Evolutionary conservation across 78 protist genomes (phyloP).

Genomic region (Dictyostelium brefeldianum): DNA sequence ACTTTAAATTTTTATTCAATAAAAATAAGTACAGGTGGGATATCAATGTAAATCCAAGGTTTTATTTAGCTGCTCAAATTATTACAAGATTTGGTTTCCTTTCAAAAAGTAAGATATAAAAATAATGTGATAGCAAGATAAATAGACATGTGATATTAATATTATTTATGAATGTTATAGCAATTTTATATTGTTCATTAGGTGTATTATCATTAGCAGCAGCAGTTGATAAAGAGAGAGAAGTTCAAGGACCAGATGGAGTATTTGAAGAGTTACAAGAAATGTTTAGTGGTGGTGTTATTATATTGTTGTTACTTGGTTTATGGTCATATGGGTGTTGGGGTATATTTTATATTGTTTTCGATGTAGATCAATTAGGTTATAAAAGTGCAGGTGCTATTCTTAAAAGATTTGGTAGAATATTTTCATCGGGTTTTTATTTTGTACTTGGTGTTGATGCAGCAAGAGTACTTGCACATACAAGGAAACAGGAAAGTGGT

Average conservation of each 20-base stretch:
- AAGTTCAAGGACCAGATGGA: constrained; percentile 43
- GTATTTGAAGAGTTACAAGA: constrained; percentile 70
- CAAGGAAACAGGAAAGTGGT: constrained; percentile 19
- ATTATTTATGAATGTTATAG: background rate
- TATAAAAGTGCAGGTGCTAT: constrained; percentile 47
- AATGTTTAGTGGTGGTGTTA: constrained; percentile 67
- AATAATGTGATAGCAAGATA: background rate
- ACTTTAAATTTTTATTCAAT: constrained; percentile 43
- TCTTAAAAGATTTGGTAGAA: constrained; percentile 62
- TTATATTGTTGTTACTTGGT: constrained; percentile 34
- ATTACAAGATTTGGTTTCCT: constrained; percentile 61
- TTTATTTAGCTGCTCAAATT: constrained; percentile 61
- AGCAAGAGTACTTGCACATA: constrained; percentile 23
- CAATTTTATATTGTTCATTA: constrained; percentile 37
- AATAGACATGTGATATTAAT: background rate
- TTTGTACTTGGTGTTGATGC: constrained; percentile 77
- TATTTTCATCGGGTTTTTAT: constrained; percentile 66
- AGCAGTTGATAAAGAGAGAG: constrained; percentile 65
- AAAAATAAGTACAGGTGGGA: constrained; percentile 36
- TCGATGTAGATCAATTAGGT: constrained; percentile 71
- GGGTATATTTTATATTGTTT: constrained; percentile 53
- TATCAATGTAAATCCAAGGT: constrained; percentile 14
- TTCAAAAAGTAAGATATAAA: constrained; percentile 35
- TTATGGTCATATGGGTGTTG: constrained; percentile 63
- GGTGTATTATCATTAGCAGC: constrained; percentile 57